Percentiles rank a stretch among this genome's conserved stretches.
These are phyloP conservation scores for Vitis amurensis DNA, from an alignment of 164 flowering plant species.

Conservation along the genomic window DNA sequence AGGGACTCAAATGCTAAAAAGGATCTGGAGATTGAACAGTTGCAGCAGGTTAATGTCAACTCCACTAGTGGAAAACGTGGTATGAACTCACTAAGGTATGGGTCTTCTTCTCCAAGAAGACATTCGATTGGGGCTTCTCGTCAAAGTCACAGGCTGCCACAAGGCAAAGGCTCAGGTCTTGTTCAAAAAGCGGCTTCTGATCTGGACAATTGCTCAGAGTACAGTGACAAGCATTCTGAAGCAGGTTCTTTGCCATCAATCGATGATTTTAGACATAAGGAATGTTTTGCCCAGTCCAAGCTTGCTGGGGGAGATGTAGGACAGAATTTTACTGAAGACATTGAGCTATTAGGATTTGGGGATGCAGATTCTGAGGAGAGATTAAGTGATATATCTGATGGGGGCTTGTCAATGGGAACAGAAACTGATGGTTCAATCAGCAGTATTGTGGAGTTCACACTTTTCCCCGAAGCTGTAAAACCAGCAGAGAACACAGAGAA, in stretches of 20 bases:
- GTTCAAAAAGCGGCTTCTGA: slow-evolving; percentile 43
- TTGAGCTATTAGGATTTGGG: slow-evolving; percentile 61
- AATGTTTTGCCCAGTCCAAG: slow-evolving; percentile 27
- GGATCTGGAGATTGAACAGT: slow-evolving; percentile 59
- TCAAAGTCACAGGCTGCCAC: slow-evolving; percentile 23
- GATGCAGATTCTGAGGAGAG: slow-evolving; percentile 68
- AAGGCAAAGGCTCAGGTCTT: slow-evolving; percentile 25
- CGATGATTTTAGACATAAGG: slow-evolving; percentile 46
- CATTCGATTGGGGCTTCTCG: slow-evolving; percentile 40
- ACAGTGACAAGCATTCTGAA: slow-evolving; percentile 59
- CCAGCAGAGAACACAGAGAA: slow-evolving; percentile 32
- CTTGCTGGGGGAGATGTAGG: slow-evolving; percentile 26
- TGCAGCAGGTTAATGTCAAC: slow-evolving; percentile 34
- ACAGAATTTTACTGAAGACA: slow-evolving; percentile 40
- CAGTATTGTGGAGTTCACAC: slow-evolving; percentile 65
- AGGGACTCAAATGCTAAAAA: slow-evolving; percentile 55
- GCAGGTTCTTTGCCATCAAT: slow-evolving; percentile 51
- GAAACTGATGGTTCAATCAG: slow-evolving; percentile 70
- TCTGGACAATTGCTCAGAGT: slow-evolving; percentile 51
- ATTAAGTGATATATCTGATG: slow-evolving; percentile 78
- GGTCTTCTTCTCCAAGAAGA: slow-evolving; percentile 55
- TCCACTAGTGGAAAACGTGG: slow-evolving; percentile 35
- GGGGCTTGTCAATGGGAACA: slow-evolving; percentile 76
- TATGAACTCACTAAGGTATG: slow-evolving; percentile 26
- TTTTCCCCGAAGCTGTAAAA: slow-evolving; percentile 58